These are phyloP conservation scores for Entomortierella parvispora DNA, from an alignment of 192 early-diverging fungal species.

Conservation along the genomic window DNA sequence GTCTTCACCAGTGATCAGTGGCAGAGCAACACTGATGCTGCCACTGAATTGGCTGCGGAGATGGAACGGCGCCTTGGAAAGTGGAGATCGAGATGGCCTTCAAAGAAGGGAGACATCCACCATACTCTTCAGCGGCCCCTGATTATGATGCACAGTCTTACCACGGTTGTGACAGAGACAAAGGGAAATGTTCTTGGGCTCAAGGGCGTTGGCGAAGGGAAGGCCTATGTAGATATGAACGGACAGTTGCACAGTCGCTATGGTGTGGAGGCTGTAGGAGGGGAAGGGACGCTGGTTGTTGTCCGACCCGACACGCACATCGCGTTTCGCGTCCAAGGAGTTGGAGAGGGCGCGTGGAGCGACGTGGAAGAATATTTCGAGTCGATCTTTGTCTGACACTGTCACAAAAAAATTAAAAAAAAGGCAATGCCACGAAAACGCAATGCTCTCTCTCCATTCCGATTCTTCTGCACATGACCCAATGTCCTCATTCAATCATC, in stretches of 20 bases:
- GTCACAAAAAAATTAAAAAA: too few relatives aligned
- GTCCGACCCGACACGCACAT: constrained; percentile 26
- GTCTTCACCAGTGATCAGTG: constrained; percentile 12
- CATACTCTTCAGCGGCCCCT: background rate
- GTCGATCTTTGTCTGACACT: constrained; percentile 14
- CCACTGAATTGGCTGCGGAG: background rate
- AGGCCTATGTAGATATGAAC: background rate
- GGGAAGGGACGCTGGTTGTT: constrained; percentile 15
- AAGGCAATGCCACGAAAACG: too few relatives aligned
- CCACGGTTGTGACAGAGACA: background rate
- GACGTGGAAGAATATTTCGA: constrained; percentile 28
- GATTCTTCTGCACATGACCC: too few relatives aligned
- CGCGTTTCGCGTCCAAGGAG: constrained; percentile 10
- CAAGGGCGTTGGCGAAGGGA: background rate
- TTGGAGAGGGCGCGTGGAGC: background rate
- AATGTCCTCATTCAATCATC: too few relatives aligned
- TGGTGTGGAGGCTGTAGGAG: background rate
- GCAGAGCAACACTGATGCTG: background rate
- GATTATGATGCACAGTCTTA: too few relatives aligned
- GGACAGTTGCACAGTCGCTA: constrained; percentile 5
- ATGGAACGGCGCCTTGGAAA: background rate
- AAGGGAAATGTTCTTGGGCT: background rate
- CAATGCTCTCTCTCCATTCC: too few relatives aligned
- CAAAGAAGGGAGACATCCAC: background rate
- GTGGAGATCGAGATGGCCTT: constrained; percentile 1